Evolutionary conservation across 768 basidiomycete genomes (phyloP).

Genomic region (Lentinula raphanica): DNA sequence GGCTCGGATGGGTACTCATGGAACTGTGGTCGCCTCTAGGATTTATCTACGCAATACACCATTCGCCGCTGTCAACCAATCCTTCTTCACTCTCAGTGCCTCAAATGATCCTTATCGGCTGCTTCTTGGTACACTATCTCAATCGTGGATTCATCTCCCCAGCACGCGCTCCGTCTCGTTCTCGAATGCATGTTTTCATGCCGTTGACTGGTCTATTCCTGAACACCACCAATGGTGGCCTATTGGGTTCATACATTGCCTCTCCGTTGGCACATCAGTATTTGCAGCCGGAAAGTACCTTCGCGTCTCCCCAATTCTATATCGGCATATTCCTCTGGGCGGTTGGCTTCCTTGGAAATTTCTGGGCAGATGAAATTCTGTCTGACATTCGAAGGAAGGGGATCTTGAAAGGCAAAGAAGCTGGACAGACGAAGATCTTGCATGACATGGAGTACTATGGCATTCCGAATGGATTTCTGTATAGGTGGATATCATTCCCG

Average conservation of each 20-base stretch:
- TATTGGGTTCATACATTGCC: conserved; percentile 47
- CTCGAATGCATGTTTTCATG: conserved; percentile 48
- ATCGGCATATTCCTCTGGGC: conserved; percentile 62
- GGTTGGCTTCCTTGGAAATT: conserved; percentile 70
- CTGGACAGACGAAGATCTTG: conserved; percentile 13
- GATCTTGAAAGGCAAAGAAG: conserved; percentile 30
- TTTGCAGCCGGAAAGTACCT: conserved; percentile 23
- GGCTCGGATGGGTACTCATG: conserved; percentile 50
- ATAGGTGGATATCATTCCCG: conserved; percentile 77
- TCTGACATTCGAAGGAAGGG: conserved; percentile 72
- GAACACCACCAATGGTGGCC: conserved; percentile 50
- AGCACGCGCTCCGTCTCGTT: conserved; percentile 55
- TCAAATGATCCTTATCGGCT: conserved; percentile 34
- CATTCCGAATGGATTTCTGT: conserved; percentile 79
- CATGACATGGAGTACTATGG: conserved; percentile 39
- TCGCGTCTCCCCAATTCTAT: conserved; percentile 33
- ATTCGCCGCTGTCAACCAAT: conserved; percentile 25
- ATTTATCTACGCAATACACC: conserved; percentile 28
- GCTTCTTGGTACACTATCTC: conserved; percentile 53
- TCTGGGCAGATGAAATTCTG: conserved; percentile 87
- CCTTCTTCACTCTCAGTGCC: conserved; percentile 10
- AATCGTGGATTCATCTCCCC: conserved; percentile 65
- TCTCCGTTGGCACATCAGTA: conserved; percentile 31
- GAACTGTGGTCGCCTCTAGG: conserved; percentile 39
- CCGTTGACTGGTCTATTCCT: conserved; percentile 38